These are phyloP conservation scores for Crithidia sp. DNA, from an alignment of 208 protist genomes.

Conservation along the genomic window DNA sequence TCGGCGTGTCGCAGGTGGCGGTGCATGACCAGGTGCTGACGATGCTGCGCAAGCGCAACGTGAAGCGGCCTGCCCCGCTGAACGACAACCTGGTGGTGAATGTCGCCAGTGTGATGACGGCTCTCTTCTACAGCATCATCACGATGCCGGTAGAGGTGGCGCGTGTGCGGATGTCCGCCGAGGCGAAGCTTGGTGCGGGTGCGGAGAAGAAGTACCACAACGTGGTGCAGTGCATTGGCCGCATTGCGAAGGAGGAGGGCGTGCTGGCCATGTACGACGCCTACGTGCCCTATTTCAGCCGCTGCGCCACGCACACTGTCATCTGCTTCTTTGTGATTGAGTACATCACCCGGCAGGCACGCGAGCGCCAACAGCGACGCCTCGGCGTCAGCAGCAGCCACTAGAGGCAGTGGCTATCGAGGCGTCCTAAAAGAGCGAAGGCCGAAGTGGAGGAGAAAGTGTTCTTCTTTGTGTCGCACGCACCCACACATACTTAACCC, in stretches of 20 bases:
- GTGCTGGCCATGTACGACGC: conserved; percentile 81
- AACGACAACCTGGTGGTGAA: conserved; percentile 84
- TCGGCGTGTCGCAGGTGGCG: conserved; percentile 90
- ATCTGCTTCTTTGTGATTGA: conserved; percentile 92
- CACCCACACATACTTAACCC: too few relatives aligned
- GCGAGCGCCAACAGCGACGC: conserved; percentile 7
- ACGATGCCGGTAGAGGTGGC: conserved; percentile 93
- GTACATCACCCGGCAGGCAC: conserved; percentile 55
- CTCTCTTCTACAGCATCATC: conserved; percentile 82
- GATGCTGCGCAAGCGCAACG: conserved; percentile 63
- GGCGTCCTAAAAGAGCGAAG: background rate
- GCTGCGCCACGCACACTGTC: conserved; percentile 89
- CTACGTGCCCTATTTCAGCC: conserved; percentile 89
- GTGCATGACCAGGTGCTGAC: conserved; percentile 93
- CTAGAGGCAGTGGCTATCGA: background rate
- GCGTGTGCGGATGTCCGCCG: conserved; percentile 88
- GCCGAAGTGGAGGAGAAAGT: background rate
- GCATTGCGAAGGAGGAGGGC: conserved; percentile 81
- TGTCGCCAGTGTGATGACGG: conserved; percentile 78
- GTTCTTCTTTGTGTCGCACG: too few relatives aligned
- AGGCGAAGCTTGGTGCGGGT: conserved; percentile 67
- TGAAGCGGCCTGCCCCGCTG: conserved; percentile 24
- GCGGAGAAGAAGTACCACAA: conserved; percentile 70
- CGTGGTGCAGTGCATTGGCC: conserved; percentile 79
- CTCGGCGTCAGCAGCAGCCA: background rate